Base-by-base conservation (phyloP, 345 rosid species). In the Mercurialis annua region DNA sequence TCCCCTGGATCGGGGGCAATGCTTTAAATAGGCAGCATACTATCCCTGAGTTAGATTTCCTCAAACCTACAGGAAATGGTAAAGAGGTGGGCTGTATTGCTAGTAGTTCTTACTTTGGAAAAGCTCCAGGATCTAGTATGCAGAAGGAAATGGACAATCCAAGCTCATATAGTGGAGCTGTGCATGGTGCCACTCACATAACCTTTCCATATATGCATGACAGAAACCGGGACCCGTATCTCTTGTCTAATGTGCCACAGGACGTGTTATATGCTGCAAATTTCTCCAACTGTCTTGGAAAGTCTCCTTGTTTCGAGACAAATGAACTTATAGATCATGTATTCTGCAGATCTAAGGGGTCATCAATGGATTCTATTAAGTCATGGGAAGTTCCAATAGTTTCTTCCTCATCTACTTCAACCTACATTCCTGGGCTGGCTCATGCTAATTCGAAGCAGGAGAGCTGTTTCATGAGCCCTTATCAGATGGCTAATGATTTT, bases 231-330 rank as follows among this genome's bases (percentile, higher is more conserved):
- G 42, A 30, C 65, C 50, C 66, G n/a, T 50, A 24, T 54, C 77
- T 49, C 56, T 50, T 66, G 14, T 52, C 78, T 49, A 38, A 29
- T 48, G 31, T 63, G 33, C 71, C 59, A 43, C 59, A 44, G 29
- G 75, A 62, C 50, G 72, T 38, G 49, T 62, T 68, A 69, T 72
- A 76, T 71, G 48, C 67, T 34, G 71, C 68, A 74, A 69, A 56
- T 29, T 50, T 62, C 16, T 65, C 73, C 64, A 59, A 56, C 23
- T 62, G 58, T 42, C 52, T 53, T 15, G 76, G 73, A 64, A 78
- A 69, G 48, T 57, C 31, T 50, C 66, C 72, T 52, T 59, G 12
- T 53, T 20, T 60, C 64, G 78, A 72, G 56, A 70, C 38, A 20
- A 67, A 58, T 47, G 77, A 62, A 17, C 80, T 63, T 34, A 27